Evolutionary conservation across 2,329 filamentous ascomycete species (phyloP), one percentile per base, ranked within the genome.

Genomic region (Colletotrichum caudatum): DNA sequence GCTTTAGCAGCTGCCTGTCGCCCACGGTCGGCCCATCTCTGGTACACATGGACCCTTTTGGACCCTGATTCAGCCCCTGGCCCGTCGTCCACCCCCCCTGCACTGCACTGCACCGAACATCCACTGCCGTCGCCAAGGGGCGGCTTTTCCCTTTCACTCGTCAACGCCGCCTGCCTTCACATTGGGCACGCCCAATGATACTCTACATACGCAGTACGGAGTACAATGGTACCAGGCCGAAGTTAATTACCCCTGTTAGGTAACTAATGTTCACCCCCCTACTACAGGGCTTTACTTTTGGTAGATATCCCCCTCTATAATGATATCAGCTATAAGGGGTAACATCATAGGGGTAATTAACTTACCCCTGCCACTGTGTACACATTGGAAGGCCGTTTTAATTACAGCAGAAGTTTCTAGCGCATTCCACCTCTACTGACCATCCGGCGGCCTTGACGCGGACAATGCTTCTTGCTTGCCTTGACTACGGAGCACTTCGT

Each of bases 11-110:
- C 54, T 56, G 53, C 20, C 33, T n/a, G 53, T 23, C 4, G 33
- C 50, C 50, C 23, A 12, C 48, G 2, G 2, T 16, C 37, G 33
- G 29, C 12, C 16, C 50, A 54, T n/a, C 23, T 35, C 20, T 63
- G 48, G 14, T 16, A 20, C 39, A 35, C 26, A 20, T 26, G 46
- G 46, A 63, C 60, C 60, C 60, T 35, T 50, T 35, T 63, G 46
- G 60, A 71, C 69, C 69, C 69, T 71, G 65, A 71, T 71, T 64
- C 69, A 71, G 59, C 69, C 69, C 69, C 69, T 69, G 37, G 69
- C 53, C 53, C 29, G 48, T 64, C 41, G 51, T 35, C 33, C 20
- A 72, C 60, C 69, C 69, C 69, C 69, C 69, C 60, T 72, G 69
- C 60, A 66, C 29, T 60, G 59, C 29, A 65, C 60, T 72, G 69